These are phyloP conservation scores for Thuidium tamariscinum DNA, from an alignment of 225 moss, liverwort and hornwort species.

Conservation along the genomic window DNA sequence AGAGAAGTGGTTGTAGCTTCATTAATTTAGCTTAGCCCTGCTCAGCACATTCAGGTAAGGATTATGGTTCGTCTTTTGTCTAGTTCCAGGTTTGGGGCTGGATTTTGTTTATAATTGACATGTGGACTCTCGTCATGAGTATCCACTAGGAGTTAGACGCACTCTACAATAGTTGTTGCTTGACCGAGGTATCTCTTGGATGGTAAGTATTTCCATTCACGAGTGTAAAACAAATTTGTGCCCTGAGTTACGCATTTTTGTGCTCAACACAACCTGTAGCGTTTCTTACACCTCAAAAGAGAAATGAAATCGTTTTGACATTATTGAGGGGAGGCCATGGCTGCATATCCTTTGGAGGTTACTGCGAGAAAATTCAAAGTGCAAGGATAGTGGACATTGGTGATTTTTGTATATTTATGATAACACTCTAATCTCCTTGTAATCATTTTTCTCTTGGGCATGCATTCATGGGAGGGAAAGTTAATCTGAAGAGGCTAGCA, in stretches of 20 bases:
- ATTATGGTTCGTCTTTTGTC: background rate
- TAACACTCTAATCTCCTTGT: background rate
- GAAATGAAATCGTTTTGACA: background rate
- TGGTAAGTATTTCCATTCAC: background rate
- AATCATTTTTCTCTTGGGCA: background rate
- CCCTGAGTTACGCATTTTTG: background rate
- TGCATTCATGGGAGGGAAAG: background rate
- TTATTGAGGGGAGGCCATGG: background rate
- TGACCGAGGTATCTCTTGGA: background rate
- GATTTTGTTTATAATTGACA: constrained; percentile 2
- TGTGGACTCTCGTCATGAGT: background rate
- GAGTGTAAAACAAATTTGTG: background rate
- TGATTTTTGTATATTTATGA: background rate
- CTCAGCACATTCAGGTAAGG: background rate
- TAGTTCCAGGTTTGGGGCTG: background rate
- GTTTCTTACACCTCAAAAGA: background rate
- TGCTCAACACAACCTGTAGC: background rate
- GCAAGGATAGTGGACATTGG: background rate
- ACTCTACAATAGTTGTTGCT: background rate
- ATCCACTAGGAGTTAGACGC: background rate
- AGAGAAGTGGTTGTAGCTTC: background rate
- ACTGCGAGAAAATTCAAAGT: background rate
- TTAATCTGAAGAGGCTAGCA: too few relatives aligned
- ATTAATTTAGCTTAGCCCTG: background rate
- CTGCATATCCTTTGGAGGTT: background rate